Conservation (phyloP, 2,329 filamentous ascomycete genomes). For the Aspergillus pseudoviridinutans region DNA sequence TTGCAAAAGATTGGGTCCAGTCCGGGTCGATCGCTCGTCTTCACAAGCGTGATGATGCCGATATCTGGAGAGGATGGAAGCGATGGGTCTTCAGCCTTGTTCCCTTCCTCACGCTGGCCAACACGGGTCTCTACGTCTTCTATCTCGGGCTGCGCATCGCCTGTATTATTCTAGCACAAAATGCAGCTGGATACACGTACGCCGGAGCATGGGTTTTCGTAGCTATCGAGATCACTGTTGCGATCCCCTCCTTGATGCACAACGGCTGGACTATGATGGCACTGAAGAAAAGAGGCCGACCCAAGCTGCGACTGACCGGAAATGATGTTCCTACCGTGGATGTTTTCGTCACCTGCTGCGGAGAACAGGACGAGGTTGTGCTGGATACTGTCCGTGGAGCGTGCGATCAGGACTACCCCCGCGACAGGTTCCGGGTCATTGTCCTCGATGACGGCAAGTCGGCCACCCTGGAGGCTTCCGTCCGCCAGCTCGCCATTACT, state of each 20-base stretch:
- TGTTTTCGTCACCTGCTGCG: constrained; percentile 43
- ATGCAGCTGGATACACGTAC: constrained; percentile 38
- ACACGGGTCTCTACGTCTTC: constrained; percentile 33
- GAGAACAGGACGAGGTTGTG: constrained; percentile 41
- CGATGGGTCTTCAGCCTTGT: constrained; percentile 31
- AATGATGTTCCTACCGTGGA: constrained; percentile 39
- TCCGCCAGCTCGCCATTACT: constrained; percentile 31
- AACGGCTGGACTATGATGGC: constrained; percentile 57
- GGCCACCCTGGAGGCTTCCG: constrained; percentile 28
- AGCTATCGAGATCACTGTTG: constrained; percentile 50
- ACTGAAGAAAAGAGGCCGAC: constrained; percentile 51
- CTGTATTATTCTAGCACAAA: constrained; percentile 52
- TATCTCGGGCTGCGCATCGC: constrained; percentile 52
- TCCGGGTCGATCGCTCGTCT: constrained; percentile 35
- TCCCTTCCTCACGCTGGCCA: constrained; percentile 33
- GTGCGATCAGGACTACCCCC: constrained; percentile 39
- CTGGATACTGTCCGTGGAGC: constrained; percentile 39
- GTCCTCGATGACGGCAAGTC: constrained; percentile 40
- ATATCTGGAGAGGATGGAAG: constrained; percentile 37
- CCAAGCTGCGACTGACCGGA: constrained; percentile 48
- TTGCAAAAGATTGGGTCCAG: constrained; percentile 36
- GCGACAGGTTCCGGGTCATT: constrained; percentile 34
- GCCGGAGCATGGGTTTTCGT: constrained; percentile 57
- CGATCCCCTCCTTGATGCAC: constrained; percentile 54
- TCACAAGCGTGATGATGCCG: constrained; percentile 34